Base-by-base conservation (phyloP, 2,329 filamentous ascomycete genomes). In the Botrytis sinoallii region DNA sequence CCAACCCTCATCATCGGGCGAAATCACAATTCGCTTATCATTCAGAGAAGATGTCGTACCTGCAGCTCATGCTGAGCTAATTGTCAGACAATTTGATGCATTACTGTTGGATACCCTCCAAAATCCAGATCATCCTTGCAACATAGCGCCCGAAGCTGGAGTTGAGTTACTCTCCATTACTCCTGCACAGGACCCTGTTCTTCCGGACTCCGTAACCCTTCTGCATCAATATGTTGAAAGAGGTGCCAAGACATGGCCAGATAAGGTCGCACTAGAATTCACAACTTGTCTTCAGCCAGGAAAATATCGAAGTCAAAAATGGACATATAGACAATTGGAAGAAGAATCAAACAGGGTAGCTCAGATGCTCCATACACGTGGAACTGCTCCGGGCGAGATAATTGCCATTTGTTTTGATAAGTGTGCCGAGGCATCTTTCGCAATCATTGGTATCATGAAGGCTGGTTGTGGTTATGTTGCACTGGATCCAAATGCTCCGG, bases 171-270 rank as follows among this genome's bases (percentile, higher is more conserved):
- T 93, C 71, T 93, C 94, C 0, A 86, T 93, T 40, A 86, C 88
- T 0, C 89, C 93, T 4, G 86, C 94, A 0, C 85, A 86, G 69
- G 83, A 89, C 12, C 80, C 85, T 0, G 83, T 84, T 0, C 85
- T 98, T 8, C 82, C 86, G 12, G 74, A 74, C 0, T 88, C 90
- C 0, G 86, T 90, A 0, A 79, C 80, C 2, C 84, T 95, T 4
- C 83, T 97, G 9, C 94, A 98, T 80, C 85, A 95, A 73, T 92
- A 97, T 75, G 90, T 97, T 9, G 93, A 97, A 79, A 76, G 81
- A 0, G 89, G 89, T 46, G 90, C 91, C 0, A 52, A 76, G 0
- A 78, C 82, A 0, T 82, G 85, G 32, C 92, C 94, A 0, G 78
- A 89, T 0, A 89, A 86, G 57, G 82, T 85, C 4, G 95, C 95